A percentile compares a stretch with the other conserved stretches of the same genome.
phyloP scores from a whole-genome alignment of 23 red algal genomes.

The Gracilaria gracilis region DNA sequence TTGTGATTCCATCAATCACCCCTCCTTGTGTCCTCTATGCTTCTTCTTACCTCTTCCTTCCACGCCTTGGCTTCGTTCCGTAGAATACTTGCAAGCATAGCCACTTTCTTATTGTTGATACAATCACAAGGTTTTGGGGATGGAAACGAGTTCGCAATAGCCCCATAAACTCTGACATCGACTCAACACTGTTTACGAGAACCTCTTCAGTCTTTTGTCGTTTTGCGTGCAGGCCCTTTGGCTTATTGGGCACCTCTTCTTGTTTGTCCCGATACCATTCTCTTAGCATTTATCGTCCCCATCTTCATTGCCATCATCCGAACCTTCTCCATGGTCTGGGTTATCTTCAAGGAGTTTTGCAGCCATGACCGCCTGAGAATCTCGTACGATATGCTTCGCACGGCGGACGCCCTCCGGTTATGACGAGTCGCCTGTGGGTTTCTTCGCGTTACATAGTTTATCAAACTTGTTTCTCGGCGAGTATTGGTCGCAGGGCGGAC shows the following conservation, averaged over 20 bases:
- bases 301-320: background rate
- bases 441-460: conserved; percentile 4
- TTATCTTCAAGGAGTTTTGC: background rate
- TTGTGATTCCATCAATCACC: background rate
- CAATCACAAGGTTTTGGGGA: background rate
- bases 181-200: background rate
- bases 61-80: no score
- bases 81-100: no score
- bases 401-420: background rate
- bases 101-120: no score
- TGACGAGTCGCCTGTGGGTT: background rate
- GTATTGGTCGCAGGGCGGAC: background rate
- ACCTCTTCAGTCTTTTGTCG: conserved; percentile 4
- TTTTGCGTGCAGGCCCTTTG: conserved; percentile 12
- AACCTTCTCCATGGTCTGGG: no score
- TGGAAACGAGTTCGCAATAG: conserved; percentile 33
- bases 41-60: background rate
- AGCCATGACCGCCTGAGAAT: background rate
- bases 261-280: no score
- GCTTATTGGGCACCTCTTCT: background rate
- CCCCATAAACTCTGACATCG: conserved; percentile 3
- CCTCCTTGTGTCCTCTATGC: background rate
- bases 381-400: conserved; percentile 22
- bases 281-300: background rate
- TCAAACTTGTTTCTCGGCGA: conserved; percentile 32